These are phyloP conservation scores for Plasmodium knowlesi DNA, from an alignment of 169 alveolate species.

Conservation along the genomic window DNA sequence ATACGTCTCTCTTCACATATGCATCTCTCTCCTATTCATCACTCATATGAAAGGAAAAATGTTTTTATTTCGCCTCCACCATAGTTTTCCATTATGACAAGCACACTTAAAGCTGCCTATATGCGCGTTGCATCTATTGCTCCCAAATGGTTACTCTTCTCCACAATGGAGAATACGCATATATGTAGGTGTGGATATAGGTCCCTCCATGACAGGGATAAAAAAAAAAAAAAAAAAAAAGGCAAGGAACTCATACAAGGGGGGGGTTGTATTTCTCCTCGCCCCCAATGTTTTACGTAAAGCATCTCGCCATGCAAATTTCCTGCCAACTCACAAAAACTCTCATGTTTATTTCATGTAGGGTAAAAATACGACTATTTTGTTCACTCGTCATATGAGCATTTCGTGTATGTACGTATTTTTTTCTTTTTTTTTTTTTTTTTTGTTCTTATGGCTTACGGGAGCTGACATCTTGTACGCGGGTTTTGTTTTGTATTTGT, in stretches of 20 bases:
- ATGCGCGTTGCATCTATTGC: background rate
- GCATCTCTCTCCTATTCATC: background rate
- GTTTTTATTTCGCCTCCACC: background rate
- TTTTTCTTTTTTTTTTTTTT: background rate
- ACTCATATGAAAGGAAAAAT: conserved; percentile 9
- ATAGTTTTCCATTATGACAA: background rate
- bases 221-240: background rate
- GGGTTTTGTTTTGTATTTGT: conserved; percentile 1
- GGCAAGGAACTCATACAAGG: background rate
- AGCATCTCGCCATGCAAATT: background rate
- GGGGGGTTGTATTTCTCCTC: background rate
- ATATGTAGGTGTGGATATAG: background rate
- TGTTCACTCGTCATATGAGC: background rate
- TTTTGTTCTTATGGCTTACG: conserved; percentile 23
- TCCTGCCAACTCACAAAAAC: background rate
- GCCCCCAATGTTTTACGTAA: background rate
- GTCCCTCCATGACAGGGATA: background rate
- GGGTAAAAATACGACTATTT: background rate
- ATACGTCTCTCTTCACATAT: background rate
- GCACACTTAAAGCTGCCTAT: background rate
- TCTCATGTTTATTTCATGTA: conserved; percentile 42
- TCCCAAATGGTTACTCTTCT: background rate
- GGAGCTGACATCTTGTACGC: conserved; percentile 67
- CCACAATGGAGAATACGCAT: background rate
- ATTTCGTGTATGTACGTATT: background rate